Percentiles rank a stretch among this genome's conserved stretches.
Conservation (phyloP, 2,329 filamentous ascomycete species). For the Colletotrichum endophyticum region DNA sequence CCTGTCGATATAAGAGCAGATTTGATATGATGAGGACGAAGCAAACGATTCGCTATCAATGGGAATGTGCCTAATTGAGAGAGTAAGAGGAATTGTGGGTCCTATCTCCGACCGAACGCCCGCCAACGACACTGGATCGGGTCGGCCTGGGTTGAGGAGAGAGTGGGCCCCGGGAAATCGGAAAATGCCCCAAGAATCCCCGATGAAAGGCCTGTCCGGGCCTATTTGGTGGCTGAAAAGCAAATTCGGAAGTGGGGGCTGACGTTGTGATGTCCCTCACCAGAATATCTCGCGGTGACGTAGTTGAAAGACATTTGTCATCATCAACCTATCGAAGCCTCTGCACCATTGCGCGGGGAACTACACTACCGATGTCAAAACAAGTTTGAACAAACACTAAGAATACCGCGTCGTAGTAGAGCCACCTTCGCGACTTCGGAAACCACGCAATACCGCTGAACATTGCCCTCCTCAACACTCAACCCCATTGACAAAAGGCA, state of each 20-base stretch:
- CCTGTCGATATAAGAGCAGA: neutral
- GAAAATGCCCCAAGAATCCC: neutral
- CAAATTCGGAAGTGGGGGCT: neutral
- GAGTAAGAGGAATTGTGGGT: neutral
- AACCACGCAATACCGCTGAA: neutral
- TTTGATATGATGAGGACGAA: neutral
- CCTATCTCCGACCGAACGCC: neutral
- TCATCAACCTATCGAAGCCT: neutral
- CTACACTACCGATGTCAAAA: neutral
- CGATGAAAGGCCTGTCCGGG: neutral
- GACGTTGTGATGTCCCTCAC: neutral
- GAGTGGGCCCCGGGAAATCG: neutral
- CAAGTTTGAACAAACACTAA: neutral
- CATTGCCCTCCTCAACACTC: neutral
- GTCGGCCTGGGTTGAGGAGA: neutral
- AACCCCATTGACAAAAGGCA: neutral
- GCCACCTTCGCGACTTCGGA: fast-evolving
- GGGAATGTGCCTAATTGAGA: neutral
- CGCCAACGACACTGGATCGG: neutral
- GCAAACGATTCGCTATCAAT: neutral
- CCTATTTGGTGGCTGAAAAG: neutral
- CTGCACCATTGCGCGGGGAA: neutral
- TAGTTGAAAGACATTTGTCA: neutral
- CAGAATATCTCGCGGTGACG: neutral
- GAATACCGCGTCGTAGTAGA: neutral